A percentile compares a stretch with the other conserved stretches of the same genome.
Conservation (phyloP, 176 grass and related monocot species). For the Hsuehochloa calcarea region DNA sequence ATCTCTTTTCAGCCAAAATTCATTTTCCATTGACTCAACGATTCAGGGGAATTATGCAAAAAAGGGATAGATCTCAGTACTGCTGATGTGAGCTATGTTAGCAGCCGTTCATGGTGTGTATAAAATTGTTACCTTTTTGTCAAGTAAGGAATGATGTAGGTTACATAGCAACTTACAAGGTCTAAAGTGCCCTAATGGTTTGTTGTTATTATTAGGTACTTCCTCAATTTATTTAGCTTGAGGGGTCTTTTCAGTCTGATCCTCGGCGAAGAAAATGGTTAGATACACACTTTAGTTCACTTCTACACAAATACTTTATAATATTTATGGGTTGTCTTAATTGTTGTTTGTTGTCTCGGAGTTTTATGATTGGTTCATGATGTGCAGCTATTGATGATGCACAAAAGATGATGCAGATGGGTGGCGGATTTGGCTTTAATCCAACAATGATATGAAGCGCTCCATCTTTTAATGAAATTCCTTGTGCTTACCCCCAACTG, state of each 20-base stretch:
- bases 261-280: constrained; percentile 97
- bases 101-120: constrained; percentile 94
- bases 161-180: not conserved
- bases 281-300: not conserved
- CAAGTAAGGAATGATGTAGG: not conserved
- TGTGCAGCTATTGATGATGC: constrained; percentile 88
- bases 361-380: constrained; percentile 33
- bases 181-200: constrained; percentile 17
- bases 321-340: not conserved
- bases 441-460: constrained; percentile 56
- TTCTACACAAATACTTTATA: not conserved
- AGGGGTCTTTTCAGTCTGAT: constrained; percentile 98
- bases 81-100: constrained; percentile 98
- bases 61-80: constrained; percentile 92
- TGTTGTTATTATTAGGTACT: constrained; percentile 70
- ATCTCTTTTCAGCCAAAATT: constrained; percentile 66
- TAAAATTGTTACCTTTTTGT: not conserved
- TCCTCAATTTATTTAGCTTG: constrained; percentile 97
- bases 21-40: constrained; percentile 90
- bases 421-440: constrained; percentile 83
- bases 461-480: not conserved
- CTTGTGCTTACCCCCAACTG: not conserved
- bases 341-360: not conserved
- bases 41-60: constrained; percentile 74
- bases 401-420: constrained; percentile 96